These are phyloP conservation scores for Cydonia oblonga DNA, from an alignment of 331 rosid genomes.

Conservation along the genomic window DNA sequence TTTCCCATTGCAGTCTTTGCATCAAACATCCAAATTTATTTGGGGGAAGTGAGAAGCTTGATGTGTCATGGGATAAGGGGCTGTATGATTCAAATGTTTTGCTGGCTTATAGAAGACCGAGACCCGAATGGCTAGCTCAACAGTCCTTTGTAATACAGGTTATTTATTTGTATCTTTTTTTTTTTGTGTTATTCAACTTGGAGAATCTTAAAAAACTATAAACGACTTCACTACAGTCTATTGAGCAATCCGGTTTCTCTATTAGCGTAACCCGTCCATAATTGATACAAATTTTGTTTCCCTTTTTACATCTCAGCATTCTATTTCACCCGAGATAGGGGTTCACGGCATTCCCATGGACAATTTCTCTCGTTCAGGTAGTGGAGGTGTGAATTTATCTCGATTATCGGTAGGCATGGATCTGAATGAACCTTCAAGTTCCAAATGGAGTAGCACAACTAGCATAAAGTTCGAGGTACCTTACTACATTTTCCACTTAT, in stretches of 20 bases:
- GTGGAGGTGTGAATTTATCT: constrained; percentile 84
- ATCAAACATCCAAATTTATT: constrained; percentile 83
- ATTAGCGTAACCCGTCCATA: not conserved
- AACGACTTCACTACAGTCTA: not conserved
- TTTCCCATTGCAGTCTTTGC: constrained; percentile 48
- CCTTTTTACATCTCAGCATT: constrained; percentile 44
- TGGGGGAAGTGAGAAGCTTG: constrained; percentile 92
- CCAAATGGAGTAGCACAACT: constrained; percentile 77
- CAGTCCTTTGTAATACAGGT: constrained; percentile 78
- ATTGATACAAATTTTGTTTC: not conserved
- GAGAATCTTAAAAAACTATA: not conserved
- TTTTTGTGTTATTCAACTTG: not conserved
- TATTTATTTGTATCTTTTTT: not conserved
- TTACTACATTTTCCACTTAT: not conserved
- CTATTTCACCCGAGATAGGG: constrained; percentile 73
- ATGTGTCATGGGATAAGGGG: constrained; percentile 78
- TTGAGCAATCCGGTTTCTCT: not conserved
- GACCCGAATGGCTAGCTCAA: constrained; percentile 70
- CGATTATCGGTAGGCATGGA: constrained; percentile 63
- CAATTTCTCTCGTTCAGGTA: constrained; percentile 69
- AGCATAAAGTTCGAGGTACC: constrained; percentile 77
- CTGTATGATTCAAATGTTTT: constrained; percentile 67
- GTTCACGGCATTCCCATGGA: constrained; percentile 66
- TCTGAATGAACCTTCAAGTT: constrained; percentile 66
- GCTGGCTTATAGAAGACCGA: constrained; percentile 66